These are phyloP conservation scores for Orbilia quercus DNA, from an alignment of 2,329 filamentous ascomycete species.

Conservation along the genomic window DNA sequence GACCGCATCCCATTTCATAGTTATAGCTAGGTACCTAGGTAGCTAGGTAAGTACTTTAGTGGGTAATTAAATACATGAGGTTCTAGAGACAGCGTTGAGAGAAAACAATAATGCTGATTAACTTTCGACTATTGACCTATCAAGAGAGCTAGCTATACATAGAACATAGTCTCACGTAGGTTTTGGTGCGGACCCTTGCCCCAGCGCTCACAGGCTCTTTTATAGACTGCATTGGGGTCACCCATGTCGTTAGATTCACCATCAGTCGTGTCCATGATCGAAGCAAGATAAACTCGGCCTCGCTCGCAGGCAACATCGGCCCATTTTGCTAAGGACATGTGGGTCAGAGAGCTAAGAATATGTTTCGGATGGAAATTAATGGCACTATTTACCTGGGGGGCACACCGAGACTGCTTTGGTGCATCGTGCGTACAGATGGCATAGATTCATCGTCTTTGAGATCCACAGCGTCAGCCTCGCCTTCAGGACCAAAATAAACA, in stretches of 20 bases:
- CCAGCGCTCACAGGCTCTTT: slow-evolving; percentile 16
- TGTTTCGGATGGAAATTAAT: background rate
- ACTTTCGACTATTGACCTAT: no score
- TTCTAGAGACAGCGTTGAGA: no score
- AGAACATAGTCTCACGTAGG: slow-evolving; percentile 29
- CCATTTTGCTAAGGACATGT: slow-evolving; percentile 26
- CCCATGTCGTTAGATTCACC: slow-evolving; percentile 3
- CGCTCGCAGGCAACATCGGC: slow-evolving; percentile 41
- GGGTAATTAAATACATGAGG: no score
- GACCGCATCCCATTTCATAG: no score
- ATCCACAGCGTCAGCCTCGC: no score
- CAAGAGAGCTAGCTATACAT: no score
- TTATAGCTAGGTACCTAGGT: no score
- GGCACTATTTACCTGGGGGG: slow-evolving; percentile 68
- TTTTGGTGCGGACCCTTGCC: slow-evolving; percentile 23
- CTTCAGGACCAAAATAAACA: no score
- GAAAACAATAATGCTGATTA: no score
- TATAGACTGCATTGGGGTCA: slow-evolving; percentile 4
- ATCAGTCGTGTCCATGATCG: slow-evolving; percentile 28
- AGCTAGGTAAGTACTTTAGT: no score
- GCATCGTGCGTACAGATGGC: slow-evolving; percentile 84
- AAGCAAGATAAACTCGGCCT: slow-evolving; percentile 20
- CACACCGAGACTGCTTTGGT: slow-evolving; percentile 91
- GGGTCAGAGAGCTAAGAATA: background rate
- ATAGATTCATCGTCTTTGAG: slow-evolving; percentile 75